Conservation (phyloP, 257 asterid species). For the Scutellaria galericulata region DNA sequence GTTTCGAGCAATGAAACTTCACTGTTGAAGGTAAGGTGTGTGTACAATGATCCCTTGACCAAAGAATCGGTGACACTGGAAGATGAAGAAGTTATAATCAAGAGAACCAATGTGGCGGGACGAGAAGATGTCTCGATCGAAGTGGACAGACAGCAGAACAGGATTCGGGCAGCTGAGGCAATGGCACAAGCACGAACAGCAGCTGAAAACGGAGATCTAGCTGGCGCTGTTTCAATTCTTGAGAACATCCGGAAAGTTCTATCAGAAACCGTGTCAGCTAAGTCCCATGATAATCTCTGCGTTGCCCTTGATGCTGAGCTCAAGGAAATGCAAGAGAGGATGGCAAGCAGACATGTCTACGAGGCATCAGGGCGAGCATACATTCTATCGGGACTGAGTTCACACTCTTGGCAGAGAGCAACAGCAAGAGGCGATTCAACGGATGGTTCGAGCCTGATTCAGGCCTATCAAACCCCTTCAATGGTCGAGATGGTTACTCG, state of each 20-base stretch:
- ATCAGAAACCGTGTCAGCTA: conserved; percentile 67
- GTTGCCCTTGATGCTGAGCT: conserved; percentile 84
- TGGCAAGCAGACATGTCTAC: conserved; percentile 85
- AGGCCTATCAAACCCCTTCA: conserved; percentile 87
- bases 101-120: conserved; percentile 54
- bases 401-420: conserved; percentile 99
- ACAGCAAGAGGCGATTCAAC: conserved; percentile 94
- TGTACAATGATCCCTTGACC: conserved; percentile 70
- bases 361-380: conserved; percentile 96
- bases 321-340: conserved; percentile 95
- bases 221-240: conserved; percentile 68
- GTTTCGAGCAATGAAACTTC: conserved; percentile 52
- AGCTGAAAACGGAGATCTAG: conserved; percentile 82
- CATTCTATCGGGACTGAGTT: conserved; percentile 87
- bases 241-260: conserved; percentile 63
- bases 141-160: conserved; percentile 88
- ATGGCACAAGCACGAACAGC: conserved; percentile 73
- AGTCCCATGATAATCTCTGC: conserved; percentile 68
- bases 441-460: conserved; percentile 76
- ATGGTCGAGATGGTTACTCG: conserved; percentile 95
- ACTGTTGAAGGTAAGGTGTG: conserved; percentile 65
- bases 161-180: conserved; percentile 86
- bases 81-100: conserved; percentile 59
- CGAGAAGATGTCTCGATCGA: conserved; percentile 62
- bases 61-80: conserved; percentile 56